A percentile compares a stretch with the other conserved stretches of the same genome.
Evolutionary conservation across 768 basidiomycete species (phyloP).

Genomic region (Panaeolus cyanescens): DNA sequence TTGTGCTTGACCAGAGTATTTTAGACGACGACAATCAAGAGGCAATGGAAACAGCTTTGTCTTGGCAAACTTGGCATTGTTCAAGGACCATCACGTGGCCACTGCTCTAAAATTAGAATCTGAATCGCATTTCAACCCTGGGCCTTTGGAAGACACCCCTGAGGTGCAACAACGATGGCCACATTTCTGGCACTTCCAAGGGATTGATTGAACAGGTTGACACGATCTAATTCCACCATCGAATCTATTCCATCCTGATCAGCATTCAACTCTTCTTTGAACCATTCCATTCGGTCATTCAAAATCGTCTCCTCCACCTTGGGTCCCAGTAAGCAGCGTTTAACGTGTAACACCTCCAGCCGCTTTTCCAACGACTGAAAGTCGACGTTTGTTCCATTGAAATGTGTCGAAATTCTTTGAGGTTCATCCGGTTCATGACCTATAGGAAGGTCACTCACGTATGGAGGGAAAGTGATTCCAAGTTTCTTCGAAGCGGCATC

Average conservation of each 20-base stretch:
- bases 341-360: slow-evolving; percentile 61
- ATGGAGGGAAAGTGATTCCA: slow-evolving; percentile 18
- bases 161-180: slow-evolving; percentile 54
- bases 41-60: neutral
- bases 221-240: slow-evolving; percentile 35
- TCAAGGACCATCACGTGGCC: neutral
- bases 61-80: neutral
- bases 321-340: slow-evolving; percentile 72
- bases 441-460: slow-evolving; percentile 1
- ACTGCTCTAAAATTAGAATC: neutral
- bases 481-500: slow-evolving; percentile 24
- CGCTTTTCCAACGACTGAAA: slow-evolving; percentile 34
- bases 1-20: neutral
- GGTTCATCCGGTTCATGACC: neutral
- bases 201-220: slow-evolving; percentile 75
- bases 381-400: neutral
- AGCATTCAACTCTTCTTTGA: slow-evolving; percentile 41
- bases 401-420: slow-evolving; percentile 5
- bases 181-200: slow-evolving; percentile 75
- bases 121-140: slow-evolving; percentile 16
- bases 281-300: slow-evolving; percentile 62
- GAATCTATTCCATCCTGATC: neutral
- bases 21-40: neutral
- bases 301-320: slow-evolving; percentile 67
- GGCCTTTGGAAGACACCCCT: slow-evolving; percentile 3